Percentiles rank a stretch among this genome's conserved stretches.
Evolutionary conservation across 345 rosid genomes (phyloP).

Genomic region (Salix suchowensis): DNA sequence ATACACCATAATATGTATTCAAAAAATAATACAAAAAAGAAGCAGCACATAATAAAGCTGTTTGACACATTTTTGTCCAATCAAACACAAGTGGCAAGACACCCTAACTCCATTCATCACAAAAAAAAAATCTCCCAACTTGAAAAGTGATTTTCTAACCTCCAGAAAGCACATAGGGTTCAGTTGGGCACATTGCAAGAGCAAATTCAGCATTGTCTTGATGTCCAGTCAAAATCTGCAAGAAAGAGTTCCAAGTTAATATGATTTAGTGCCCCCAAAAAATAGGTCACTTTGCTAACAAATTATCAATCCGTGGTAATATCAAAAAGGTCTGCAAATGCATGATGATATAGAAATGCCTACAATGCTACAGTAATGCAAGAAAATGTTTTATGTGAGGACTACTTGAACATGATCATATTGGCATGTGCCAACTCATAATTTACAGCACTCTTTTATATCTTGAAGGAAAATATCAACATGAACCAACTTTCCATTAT

Average conservation of each 20-base stretch:
- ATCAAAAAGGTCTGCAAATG: background rate
- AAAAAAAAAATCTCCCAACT: too few relatives aligned
- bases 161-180: slow-evolving; percentile 99
- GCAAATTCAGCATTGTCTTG: slow-evolving; percentile 99
- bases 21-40: background rate
- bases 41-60: background rate
- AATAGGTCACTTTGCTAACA: background rate
- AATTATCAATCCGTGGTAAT: background rate
- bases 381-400: background rate
- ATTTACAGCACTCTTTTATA: background rate
- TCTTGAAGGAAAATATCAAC: background rate
- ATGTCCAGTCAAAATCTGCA: slow-evolving; percentile 95
- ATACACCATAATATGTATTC: background rate
- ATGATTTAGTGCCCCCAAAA: background rate
- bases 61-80: background rate
- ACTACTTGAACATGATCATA: background rate
- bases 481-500: background rate
- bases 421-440: background rate
- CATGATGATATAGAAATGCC: background rate
- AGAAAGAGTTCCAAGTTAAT: slow-evolving; percentile 11
- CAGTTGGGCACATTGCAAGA: slow-evolving; percentile 97
- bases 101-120: background rate
- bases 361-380: background rate
- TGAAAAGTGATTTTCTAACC: slow-evolving; percentile 37
- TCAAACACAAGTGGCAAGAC: background rate